Conservation (phyloP, 768 basidiomycete genomes). For the Butyriboletus loyo region DNA sequence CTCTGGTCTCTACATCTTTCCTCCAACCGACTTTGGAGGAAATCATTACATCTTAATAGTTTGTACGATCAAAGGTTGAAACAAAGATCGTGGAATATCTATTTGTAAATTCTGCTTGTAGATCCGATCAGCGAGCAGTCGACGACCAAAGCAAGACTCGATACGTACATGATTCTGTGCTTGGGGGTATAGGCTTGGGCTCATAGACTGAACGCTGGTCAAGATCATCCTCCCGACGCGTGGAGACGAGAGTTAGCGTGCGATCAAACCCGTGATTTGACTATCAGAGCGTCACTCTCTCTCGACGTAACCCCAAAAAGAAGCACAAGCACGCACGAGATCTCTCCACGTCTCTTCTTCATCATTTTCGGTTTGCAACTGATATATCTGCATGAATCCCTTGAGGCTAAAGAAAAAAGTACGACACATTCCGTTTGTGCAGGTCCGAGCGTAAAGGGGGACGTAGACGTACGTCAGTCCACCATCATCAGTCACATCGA, state of each 20-base stretch:
- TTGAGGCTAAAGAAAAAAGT: slow-evolving; percentile 49
- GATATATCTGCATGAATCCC: slow-evolving; percentile 80
- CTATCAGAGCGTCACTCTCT: slow-evolving; percentile 34
- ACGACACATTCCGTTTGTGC: not conserved
- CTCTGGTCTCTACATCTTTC: slow-evolving; percentile 5
- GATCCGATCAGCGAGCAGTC: not conserved
- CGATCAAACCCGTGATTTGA: slow-evolving; percentile 77
- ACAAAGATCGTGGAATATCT: slow-evolving; percentile 1
- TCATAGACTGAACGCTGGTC: slow-evolving; percentile 14
- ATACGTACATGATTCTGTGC: slow-evolving; percentile 18
- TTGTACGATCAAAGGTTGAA: slow-evolving; percentile 8
- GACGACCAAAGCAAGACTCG: not conserved
- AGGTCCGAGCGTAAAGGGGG: not conserved
- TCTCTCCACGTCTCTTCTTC: slow-evolving; percentile 85
- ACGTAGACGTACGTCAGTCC: slow-evolving; percentile 59
- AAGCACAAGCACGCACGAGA: slow-evolving; percentile 46
- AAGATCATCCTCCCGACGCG: slow-evolving; percentile 51
- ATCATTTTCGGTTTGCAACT: slow-evolving; percentile 81
- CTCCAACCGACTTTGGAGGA: not conserved
- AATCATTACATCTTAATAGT: slow-evolving; percentile 15
- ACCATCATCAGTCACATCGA: slow-evolving; percentile 72
- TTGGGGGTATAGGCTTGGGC: slow-evolving; percentile 11
- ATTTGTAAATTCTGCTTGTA: slow-evolving; percentile 18
- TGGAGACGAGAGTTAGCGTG: slow-evolving; percentile 53
- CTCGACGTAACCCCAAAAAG: not conserved